Evolutionary conservation across 176 grass and related monocot genomes (phyloP).

Genomic region (Musa acuminata): DNA sequence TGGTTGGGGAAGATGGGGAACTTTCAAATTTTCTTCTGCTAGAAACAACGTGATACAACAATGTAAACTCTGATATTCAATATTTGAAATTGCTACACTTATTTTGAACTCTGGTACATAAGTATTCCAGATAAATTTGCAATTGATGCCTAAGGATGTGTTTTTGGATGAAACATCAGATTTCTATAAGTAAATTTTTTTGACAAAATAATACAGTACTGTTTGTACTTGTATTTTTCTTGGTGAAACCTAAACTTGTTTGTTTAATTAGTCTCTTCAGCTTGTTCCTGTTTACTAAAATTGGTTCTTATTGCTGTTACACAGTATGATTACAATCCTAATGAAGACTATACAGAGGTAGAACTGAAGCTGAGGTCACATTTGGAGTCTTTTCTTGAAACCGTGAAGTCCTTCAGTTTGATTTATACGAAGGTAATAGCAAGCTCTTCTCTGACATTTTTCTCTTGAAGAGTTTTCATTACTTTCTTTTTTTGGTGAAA

Average conservation of each 20-base stretch:
- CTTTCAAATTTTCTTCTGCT: too few relatives aligned
- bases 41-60: too few relatives aligned
- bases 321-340: slow-evolving; percentile 93
- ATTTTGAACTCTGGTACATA: background rate
- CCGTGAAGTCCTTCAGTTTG: slow-evolving; percentile 83
- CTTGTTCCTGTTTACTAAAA: background rate
- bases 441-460: background rate
- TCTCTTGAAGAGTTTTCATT: background rate
- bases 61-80: background rate
- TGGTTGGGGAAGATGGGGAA: too few relatives aligned
- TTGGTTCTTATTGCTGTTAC: slow-evolving; percentile 11
- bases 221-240: background rate
- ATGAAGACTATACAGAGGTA: slow-evolving; percentile 88
- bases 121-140: background rate
- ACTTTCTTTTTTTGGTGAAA: background rate
- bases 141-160: background rate
- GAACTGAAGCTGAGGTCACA: slow-evolving; percentile 86
- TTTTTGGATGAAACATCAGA: background rate
- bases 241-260: background rate
- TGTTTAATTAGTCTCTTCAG: background rate
- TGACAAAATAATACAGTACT: background rate
- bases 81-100: background rate
- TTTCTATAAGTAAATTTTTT: background rate
- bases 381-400: slow-evolving; percentile 86
- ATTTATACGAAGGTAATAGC: slow-evolving; percentile 85